Evolutionary conservation across 2,329 filamentous ascomycete genomes (phyloP), one percentile per base, ranked within the genome.

Genomic region (Fusarium miscanthi): DNA sequence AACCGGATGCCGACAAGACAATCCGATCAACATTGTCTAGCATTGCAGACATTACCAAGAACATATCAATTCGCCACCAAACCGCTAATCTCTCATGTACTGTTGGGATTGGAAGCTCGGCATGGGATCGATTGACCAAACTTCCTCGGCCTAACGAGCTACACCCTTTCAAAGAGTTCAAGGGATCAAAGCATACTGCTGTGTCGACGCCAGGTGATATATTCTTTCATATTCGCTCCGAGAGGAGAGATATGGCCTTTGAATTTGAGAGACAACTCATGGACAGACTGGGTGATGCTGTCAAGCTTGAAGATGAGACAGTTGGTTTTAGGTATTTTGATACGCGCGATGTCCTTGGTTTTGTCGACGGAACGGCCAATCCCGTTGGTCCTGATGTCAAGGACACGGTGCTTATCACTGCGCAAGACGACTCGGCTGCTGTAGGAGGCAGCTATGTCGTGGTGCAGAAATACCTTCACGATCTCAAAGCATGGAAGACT

Each of bases 301-400:
- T 89, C 16, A 76, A 73, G 0, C 82, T 88, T 2, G 81, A 85
- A 3, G 88, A 90, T 56, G 85, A 85, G 60, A 90, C 88, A 0
- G 80, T 83, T 2, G 88, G 88, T 0, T 90, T 90, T 77, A 85
- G 88, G 6, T 90, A 90, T 77, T 89, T 89, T 65, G 88, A 90
- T 68, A 83, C 85, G 0, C 86, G 88, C 2, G 88, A 90, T 66
- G 83, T 90, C 0, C 82, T 90, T 0, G 88, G 88, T 2, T 90
- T 90, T 58, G 87, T 90, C 6, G 88, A 90, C 63, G 88, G 88
- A 21, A 90, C 88, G 0, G 88, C 88, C 5, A 90, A 90, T 69
- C 88, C 88, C 0, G 82, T 85, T 2, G 87, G 87, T 0, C 74
- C 80, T 0, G 83, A 80, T 2, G 81, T 88, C 1, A 74, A 79